phyloP scores from a whole-genome alignment of 129 eudicot genomes.

The Solidago caesia region DNA sequence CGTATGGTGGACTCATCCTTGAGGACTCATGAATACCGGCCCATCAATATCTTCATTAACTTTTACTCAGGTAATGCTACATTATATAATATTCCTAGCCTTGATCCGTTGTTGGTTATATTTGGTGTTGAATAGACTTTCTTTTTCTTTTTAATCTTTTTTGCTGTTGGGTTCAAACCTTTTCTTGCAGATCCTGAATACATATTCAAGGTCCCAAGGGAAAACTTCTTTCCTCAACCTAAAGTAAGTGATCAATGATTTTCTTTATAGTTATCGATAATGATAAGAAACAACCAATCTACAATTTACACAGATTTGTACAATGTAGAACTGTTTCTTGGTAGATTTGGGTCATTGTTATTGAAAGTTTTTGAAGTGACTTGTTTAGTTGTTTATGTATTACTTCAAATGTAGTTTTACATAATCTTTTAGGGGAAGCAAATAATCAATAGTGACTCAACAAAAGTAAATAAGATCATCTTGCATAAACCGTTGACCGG shows the following conservation, averaged over 20 bases:
- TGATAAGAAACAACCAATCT: not conserved
- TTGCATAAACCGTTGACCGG: not conserved
- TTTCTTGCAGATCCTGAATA: conserved; percentile 80
- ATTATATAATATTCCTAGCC: not conserved
- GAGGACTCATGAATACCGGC: conserved; percentile 83
- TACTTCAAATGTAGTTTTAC: not conserved
- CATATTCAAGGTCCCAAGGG: conserved; percentile 78
- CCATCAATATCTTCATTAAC: conserved; percentile 79
- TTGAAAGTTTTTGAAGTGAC: not conserved
- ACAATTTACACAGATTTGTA: not conserved
- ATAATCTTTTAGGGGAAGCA: not conserved
- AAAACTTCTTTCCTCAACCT: conserved; percentile 91
- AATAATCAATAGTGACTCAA: not conserved
- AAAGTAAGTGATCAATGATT: conserved; percentile 53
- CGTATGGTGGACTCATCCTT: conserved; percentile 75
- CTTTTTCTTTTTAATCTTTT: not conserved
- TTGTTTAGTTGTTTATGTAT: not conserved
- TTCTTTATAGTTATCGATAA: not conserved
- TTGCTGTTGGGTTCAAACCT: not conserved
- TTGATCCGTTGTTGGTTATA: not conserved
- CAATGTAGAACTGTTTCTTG: not conserved
- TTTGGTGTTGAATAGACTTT: not conserved
- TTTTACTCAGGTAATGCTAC: conserved; percentile 72
- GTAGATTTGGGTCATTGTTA: not conserved
- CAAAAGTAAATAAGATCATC: not conserved